Conservation (phyloP, 2,329 filamentous ascomycete genomes). For the Fusarium sororula region DNA sequence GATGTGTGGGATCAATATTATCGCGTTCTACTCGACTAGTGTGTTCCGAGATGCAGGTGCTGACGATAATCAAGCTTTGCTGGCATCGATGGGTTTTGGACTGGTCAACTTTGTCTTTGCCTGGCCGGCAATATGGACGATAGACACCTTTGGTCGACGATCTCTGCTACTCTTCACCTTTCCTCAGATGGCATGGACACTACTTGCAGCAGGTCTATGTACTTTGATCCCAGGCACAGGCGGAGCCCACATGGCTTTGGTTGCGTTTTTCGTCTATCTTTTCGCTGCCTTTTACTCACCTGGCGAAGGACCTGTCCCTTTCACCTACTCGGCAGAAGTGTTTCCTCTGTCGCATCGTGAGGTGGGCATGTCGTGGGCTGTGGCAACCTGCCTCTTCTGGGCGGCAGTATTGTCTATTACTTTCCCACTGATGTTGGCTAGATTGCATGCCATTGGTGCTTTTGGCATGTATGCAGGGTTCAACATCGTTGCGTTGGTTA, state of each 20-base stretch:
- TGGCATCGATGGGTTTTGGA: conserved; percentile 67
- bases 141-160: conserved; percentile 66
- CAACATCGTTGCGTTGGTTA: conserved; percentile 62
- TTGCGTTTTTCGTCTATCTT: conserved; percentile 66
- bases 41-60: conserved; percentile 68
- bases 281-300: conserved; percentile 62
- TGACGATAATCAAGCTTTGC: conserved; percentile 62
- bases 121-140: conserved; percentile 66
- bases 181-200: conserved; percentile 54
- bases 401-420: conserved; percentile 70
- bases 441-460: conserved; percentile 56
- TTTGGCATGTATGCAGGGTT: conserved; percentile 65
- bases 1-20: conserved; percentile 77
- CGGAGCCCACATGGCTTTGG: conserved; percentile 53
- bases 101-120: conserved; percentile 67
- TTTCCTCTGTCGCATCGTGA: conserved; percentile 77
- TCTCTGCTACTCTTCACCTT: conserved; percentile 57
- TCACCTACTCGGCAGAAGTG: conserved; percentile 74
- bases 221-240: conserved; percentile 57
- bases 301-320: conserved; percentile 72
- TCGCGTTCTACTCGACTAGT: conserved; percentile 78
- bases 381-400: conserved; percentile 71
- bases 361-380: conserved; percentile 75
- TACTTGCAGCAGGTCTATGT: conserved; percentile 56
- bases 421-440: conserved; percentile 65